Base-by-base conservation (phyloP, 2,329 filamentous ascomycete genomes). In the Alternaria conjuncta region DNA sequence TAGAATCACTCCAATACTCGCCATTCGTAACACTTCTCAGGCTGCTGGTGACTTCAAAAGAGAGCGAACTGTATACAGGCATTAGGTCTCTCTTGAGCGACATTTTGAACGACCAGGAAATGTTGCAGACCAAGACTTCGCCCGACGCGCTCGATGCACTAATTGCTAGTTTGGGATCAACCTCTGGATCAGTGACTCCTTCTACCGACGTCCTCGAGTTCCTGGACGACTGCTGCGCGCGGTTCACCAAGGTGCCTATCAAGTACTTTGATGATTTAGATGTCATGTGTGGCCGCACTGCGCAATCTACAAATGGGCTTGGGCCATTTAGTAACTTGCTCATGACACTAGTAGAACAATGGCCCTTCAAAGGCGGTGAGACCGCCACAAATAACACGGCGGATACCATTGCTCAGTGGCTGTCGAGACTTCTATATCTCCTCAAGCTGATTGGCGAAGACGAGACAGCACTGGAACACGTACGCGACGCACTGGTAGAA, bases 211-310 rank as follows among this genome's bases (percentile, higher is more conserved):
- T 94, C 1, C 91, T 92, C 81, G 78, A 83, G 0, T 96, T 96
- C 74, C 78, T 97, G 25, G 94, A 97, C 74, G 94, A 96, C 66
- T 96, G 93, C 78, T 84, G 92, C 56, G 88, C 88, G 28, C 88
- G 94, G 23, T 92, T 92, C 69, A 89, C 90, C 15, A 89, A 86
- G 60, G 90, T 90, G 23, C 92, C 93, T 0, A 90, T 96, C 73
- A 96, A 93, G 75, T 95, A 97, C 73, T 88, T 96, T 26, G 91
- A 96, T 64, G 83, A 89, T 73, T 79, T 92, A 25, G 85, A 89
- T 57, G 85, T 88, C 69, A 80, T 63, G 77, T 81, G 57, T 46
- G 70, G 82, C 9, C 64, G 67, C 4, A 55, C 25, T 15, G 63
- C 65, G 12, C 70, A 55, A 53, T 61, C 71, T 30, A 61, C 56